Evolutionary conservation across 2,329 filamentous ascomycete species (phyloP).

Genomic region (Albophoma yamanashiensis): DNA sequence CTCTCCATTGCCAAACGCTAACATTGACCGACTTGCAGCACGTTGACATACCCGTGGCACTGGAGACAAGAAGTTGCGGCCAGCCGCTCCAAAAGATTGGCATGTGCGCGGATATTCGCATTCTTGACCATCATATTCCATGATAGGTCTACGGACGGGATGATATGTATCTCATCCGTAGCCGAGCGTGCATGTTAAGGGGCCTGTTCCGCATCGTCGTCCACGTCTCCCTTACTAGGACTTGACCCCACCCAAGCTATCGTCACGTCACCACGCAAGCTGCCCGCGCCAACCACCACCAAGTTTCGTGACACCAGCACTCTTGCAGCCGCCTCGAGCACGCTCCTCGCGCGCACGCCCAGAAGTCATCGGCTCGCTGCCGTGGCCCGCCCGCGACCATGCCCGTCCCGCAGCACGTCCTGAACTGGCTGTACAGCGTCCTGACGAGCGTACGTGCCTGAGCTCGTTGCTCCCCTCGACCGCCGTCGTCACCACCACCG

Average conservation of each 20-base stretch:
- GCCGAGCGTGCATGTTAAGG: no score
- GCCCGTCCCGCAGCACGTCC: conserved; percentile 76
- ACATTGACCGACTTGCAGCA: no score
- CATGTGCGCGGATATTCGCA: not conserved
- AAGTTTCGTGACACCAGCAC: not conserved
- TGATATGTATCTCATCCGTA: not conserved
- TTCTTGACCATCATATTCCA: not conserved
- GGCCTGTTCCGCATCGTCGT: not conserved
- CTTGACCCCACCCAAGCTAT: not conserved
- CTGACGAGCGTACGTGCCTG: conserved; percentile 54
- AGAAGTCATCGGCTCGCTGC: not conserved
- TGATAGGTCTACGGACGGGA: not conserved
- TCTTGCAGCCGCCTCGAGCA: no score
- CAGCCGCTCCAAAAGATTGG: not conserved
- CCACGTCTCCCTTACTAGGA: not conserved
- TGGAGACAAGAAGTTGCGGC: no score
- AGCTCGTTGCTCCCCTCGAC: not conserved
- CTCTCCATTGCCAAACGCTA: not conserved
- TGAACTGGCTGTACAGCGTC: conserved; percentile 93
- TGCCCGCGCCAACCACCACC: not conserved
- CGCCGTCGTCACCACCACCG: not conserved
- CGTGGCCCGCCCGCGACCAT: conserved; percentile 24
- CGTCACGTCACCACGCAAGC: not conserved
- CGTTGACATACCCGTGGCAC: no score
- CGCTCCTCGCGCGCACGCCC: not conserved